Conservation (phyloP, 2,329 filamentous ascomycete genomes). For the Ascochyta koolunga region DNA sequence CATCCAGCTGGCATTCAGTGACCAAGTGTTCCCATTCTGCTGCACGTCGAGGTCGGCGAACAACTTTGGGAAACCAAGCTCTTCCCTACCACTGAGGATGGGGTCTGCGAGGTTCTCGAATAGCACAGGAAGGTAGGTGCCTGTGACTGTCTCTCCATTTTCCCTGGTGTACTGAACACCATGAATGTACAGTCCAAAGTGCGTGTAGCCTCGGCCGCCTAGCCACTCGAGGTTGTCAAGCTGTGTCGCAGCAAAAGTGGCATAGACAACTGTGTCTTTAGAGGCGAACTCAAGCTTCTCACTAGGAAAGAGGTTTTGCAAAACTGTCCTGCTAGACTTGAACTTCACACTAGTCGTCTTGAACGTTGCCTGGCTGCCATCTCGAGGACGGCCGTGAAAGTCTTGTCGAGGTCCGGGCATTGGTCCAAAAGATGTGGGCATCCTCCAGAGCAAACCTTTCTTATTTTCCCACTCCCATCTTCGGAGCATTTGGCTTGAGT, state of each 20-base stretch:
- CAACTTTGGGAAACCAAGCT: slow-evolving; percentile 67
- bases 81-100: slow-evolving; percentile 65
- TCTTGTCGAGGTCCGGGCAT: slow-evolving; percentile 50
- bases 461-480: slow-evolving; percentile 57
- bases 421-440: slow-evolving; percentile 52
- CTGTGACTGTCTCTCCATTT: slow-evolving; percentile 55
- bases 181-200: slow-evolving; percentile 67
- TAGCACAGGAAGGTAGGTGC: slow-evolving; percentile 62
- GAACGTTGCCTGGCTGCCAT: slow-evolving; percentile 39
- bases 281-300: slow-evolving; percentile 44
- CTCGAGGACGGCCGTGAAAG: slow-evolving; percentile 25
- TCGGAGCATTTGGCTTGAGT: slow-evolving; percentile 58
- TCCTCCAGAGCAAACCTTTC: slow-evolving; percentile 45
- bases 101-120: slow-evolving; percentile 66
- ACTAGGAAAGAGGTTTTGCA: slow-evolving; percentile 51
- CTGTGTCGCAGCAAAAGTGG: slow-evolving; percentile 48
- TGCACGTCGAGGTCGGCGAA: slow-evolving; percentile 59
- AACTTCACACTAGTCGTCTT: slow-evolving; percentile 51
- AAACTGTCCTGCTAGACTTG: slow-evolving; percentile 48
- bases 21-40: slow-evolving; percentile 43
- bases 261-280: slow-evolving; percentile 48
- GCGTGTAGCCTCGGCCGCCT: slow-evolving; percentile 63
- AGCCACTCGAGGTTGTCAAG: slow-evolving; percentile 64
- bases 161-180: slow-evolving; percentile 63
- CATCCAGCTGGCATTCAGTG: slow-evolving; percentile 50